Evolutionary conservation across 768 basidiomycete genomes (phyloP), one percentile per base, ranked within the genome.

Genomic region (Naganishia vaughanmartiniae): DNA sequence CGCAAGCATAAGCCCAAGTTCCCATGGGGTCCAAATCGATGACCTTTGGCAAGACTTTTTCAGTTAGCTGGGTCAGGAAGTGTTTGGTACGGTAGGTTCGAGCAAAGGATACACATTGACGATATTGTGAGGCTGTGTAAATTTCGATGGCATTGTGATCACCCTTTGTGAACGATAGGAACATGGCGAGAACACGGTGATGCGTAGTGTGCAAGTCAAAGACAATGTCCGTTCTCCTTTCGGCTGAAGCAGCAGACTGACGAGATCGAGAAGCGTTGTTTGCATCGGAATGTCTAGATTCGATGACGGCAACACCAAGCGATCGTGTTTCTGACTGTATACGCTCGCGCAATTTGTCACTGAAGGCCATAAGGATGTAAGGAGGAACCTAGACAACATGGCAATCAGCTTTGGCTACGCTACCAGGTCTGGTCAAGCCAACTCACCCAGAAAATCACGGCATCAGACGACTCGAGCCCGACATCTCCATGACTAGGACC

Each of bases 131-230:
- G 15, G 60, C 60, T 0, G 60, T 63, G 24, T 1, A 11, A 4
- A 45, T 42, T 45, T 63, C 39, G 39, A 63, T 63, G 11, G 60
- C 24, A 26, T 63, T 26, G 11, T 26, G 39, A 34, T 42, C 19
- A 26, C 39, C 60, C 30, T 63, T 15, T 11, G 60, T 45, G 39
- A 26, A 63, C 2, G 39, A 21, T n/a, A 63, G 39, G 21, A 63
- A 63, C 36, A 42, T 36, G 10, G 36, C 60, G 60, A 63, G 60
- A 30, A 63, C 60, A 2, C 60, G 60, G 30, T 63, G 60, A 63
- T 63, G 60, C 28, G 60, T 45, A 17, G 19, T 36, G 2, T 21
- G 24, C 36, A 42, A n/a, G 21, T 42, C 26, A 42, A 63, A 42
- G 60, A 26, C 39, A 24, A 63, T 63, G 42, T 42, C 5, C 14